Evolutionary conservation across 805 yeast species (phyloP), one percentile per base, ranked within the genome.

Genomic region (Ogataea methylovora): DNA sequence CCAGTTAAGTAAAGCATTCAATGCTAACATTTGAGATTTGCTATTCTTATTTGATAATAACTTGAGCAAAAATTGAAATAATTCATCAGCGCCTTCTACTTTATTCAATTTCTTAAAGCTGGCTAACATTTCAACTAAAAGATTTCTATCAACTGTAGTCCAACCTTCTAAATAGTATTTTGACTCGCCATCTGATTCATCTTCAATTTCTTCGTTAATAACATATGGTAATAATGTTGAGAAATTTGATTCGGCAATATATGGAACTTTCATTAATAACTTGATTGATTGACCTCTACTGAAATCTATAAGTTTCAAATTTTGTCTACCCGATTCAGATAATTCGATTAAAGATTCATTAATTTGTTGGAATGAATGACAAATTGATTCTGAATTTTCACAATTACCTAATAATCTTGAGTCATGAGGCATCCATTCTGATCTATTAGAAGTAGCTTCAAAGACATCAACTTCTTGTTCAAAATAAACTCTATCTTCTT

Each of bases 11-110:
- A 92, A 49, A 27, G 82, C 79, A 30, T 73, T 70, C 30, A 92
- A 63, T 0, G 96, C 92, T 22, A 76, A 55, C 41, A 74, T 76
- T 57, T 90, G 97, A 1, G 80, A 67, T 7, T 71, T 74, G 1
- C 71, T 51, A 30, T 67, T 71, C 45, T 76, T 73, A 51, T 79
- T 76, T 6, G 84, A 71, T 27, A 92, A 57, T 30, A 82, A 61
- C 17, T 61, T 58, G 33, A 83, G 55, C 30, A 82, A 56, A 32
- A 74, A 67, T 1, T 60, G 57, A 39, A 67, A 69, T 4, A 92
- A 69, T 16, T 69, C 71, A 1, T 68, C 73, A 18, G 77, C 61
- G 13, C 69, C 64, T 29, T 66, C 57, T 13, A 79, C 58, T n/a
- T 65, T 65, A 34, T 69, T 72, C 40, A 87, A 71, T 35, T 75